A percentile compares a stretch with the other conserved stretches of the same genome.
These are phyloP conservation scores for Chalciporus sphaerocephalus DNA, from an alignment of 768 basidiomycete genomes.

Conservation along the genomic window DNA sequence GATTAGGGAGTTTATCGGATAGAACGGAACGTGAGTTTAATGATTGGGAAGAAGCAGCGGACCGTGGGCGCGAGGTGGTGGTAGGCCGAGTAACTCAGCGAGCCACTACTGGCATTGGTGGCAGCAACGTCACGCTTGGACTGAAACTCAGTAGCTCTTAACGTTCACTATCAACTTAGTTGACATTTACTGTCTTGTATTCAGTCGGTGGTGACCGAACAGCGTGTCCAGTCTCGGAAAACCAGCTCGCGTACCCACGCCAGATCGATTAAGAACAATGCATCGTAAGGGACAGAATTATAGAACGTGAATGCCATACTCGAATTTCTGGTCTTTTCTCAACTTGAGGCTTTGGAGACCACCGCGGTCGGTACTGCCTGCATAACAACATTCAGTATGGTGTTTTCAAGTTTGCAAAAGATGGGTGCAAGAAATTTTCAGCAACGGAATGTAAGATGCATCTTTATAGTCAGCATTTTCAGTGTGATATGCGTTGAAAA, in stretches of 20 bases:
- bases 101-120: too few relatives aligned
- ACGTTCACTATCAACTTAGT: too few relatives aligned
- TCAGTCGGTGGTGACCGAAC: too few relatives aligned
- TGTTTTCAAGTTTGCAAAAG: background rate
- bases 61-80: too few relatives aligned
- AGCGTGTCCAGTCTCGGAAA: too few relatives aligned
- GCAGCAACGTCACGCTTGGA: too few relatives aligned
- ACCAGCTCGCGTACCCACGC: too few relatives aligned
- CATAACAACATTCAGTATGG: slow-evolving; percentile 8
- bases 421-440: slow-evolving; percentile 21
- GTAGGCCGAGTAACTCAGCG: background rate
- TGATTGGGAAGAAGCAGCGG: background rate
- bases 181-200: too few relatives aligned
- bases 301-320: slow-evolving; percentile 91
- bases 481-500: slow-evolving; percentile 51
- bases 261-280: too few relatives aligned
- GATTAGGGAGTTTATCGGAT: slow-evolving; percentile 36
- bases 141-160: too few relatives aligned
- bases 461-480: slow-evolving; percentile 77
- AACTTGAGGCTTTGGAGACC: too few relatives aligned
- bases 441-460: slow-evolving; percentile 28
- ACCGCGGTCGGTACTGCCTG: slow-evolving; percentile 95
- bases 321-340: too few relatives aligned
- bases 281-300: slow-evolving; percentile 63
- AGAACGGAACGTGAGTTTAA: slow-evolving; percentile 1